Percentiles rank a stretch among this genome's conserved stretches.
Conservation (phyloP, 495 filamentous ascomycete genomes). For the Aspergillus sparsus region DNA sequence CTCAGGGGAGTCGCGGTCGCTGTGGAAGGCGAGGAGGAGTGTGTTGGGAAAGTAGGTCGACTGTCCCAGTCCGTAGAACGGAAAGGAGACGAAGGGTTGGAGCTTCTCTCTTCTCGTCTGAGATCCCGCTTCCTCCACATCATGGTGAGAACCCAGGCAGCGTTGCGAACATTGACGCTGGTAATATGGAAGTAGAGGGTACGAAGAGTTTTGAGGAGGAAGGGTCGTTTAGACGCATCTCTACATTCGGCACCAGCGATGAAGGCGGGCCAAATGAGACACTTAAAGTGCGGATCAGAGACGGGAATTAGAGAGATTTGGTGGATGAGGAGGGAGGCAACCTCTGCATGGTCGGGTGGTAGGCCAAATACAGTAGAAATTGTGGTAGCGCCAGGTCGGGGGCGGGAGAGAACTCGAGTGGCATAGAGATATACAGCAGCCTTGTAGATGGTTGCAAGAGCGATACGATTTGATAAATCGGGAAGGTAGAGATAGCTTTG, state of each 20-base stretch:
- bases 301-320: slow-evolving; percentile 38
- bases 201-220: slow-evolving; percentile 40
- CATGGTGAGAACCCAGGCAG: slow-evolving; percentile 47
- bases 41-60: background rate
- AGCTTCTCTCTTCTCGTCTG: slow-evolving; percentile 21
- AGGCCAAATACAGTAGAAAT: slow-evolving; percentile 33
- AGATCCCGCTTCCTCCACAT: slow-evolving; percentile 52
- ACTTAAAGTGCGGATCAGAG: slow-evolving; percentile 50
- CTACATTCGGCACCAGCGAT: slow-evolving; percentile 49
- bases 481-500: slow-evolving; percentile 40
- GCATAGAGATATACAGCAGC: slow-evolving; percentile 50
- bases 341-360: slow-evolving; percentile 36
- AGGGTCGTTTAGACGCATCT: slow-evolving; percentile 35
- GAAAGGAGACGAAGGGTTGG: background rate
- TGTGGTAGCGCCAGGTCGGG: slow-evolving; percentile 32
- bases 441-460: slow-evolving; percentile 46
- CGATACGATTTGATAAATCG: slow-evolving; percentile 42
- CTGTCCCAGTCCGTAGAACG: background rate
- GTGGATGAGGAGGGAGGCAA: slow-evolving; percentile 39
- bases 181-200: slow-evolving; percentile 42
- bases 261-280: slow-evolving; percentile 52
- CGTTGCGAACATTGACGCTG: slow-evolving; percentile 50
- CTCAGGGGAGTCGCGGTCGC: slow-evolving; percentile 11
- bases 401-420: slow-evolving; percentile 43
- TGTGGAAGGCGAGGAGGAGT: slow-evolving; percentile 10